phyloP scores from a whole-genome alignment of 2,329 filamentous ascomycete species.

The Akanthomyces uredinophilus region DNA sequence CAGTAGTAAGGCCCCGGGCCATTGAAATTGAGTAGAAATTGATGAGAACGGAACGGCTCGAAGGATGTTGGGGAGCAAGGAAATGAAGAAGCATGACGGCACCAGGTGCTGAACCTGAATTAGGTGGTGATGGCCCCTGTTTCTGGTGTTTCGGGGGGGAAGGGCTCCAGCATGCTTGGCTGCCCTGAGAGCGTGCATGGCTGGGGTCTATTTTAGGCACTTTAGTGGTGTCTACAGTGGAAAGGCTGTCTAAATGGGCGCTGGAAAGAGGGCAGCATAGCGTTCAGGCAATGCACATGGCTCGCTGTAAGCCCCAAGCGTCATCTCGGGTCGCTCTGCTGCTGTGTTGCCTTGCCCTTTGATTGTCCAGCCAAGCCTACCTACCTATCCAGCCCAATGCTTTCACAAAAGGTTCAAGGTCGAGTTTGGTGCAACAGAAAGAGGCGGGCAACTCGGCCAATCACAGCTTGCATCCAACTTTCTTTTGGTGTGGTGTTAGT shows the following conservation, averaged over 20 bases:
- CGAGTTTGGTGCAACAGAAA: neutral
- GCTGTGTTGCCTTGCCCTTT: too few species aligned
- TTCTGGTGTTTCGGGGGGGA: slow-evolving; percentile 1
- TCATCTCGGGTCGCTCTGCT: too few species aligned
- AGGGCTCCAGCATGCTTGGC: neutral
- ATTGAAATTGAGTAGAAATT: neutral
- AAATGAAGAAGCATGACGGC: neutral
- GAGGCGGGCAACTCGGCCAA: neutral
- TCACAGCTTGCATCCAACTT: neutral
- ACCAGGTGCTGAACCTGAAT: neutral
- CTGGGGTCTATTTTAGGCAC: too few species aligned
- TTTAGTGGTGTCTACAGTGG: neutral
- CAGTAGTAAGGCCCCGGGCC: neutral
- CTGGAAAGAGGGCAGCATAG: neutral
- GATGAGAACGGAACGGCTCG: neutral
- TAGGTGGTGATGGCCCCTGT: neutral
- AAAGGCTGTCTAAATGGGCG: neutral
- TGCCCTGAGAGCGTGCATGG: neutral
- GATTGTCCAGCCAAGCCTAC: neutral
- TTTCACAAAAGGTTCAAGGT: neutral
- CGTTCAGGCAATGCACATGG: neutral
- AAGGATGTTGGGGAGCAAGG: neutral
- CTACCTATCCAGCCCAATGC: neutral
- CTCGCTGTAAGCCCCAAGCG: neutral
- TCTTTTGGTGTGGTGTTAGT: neutral